Base-by-base conservation (phyloP, 495 filamentous ascomycete species). In the Xylaria palmicola region DNA sequence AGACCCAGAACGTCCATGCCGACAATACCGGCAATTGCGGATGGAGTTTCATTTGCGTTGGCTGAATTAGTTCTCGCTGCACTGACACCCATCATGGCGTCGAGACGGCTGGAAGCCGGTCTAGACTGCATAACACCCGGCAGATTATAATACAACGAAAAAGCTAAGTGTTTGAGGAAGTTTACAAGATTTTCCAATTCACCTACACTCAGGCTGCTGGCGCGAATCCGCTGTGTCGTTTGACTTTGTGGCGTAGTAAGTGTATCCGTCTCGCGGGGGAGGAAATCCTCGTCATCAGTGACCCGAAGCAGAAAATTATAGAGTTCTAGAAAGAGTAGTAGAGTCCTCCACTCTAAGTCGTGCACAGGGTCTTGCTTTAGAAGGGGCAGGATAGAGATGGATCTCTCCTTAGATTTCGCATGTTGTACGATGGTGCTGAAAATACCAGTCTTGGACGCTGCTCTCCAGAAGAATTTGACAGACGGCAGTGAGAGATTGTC, bases 151-250 rank as follows among this genome's bases (percentile, higher is more conserved):
- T 96, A 95, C 56, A 97, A 79, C 1, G 90, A 87, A 63, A 98
- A 97, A 0, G 88, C 87, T n/a, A 98, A 80, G 58, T 94, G 92
- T 65, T 97, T 97, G 30, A 99, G 81, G 67, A 98, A 99, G 0
- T 85, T 75, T 3, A 89, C 88, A 65, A 99, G 82, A 9, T 83
- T 81, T 65, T 86, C 86, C 10, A 97, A 77, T 30, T 96, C 87
- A 15, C 73, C 72, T 13, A 97, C 72, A 2, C 83, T 83, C 20
- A 97, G 75, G 29, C 87, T 82, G 73, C 88, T 92, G 49, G 86
- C 83, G 32, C 87, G 81, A 29, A 80, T 72, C 8, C 81, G 72
- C 74, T 80, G 36, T 76, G 83, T 63, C 69, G 62, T 55, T 3
- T 60, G 66, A 34, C 69, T 71, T 39, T 69, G 66, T 27, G 67